Base-by-base conservation (phyloP, 345 rosid species). In the Eucalyptus sp. region DNA sequence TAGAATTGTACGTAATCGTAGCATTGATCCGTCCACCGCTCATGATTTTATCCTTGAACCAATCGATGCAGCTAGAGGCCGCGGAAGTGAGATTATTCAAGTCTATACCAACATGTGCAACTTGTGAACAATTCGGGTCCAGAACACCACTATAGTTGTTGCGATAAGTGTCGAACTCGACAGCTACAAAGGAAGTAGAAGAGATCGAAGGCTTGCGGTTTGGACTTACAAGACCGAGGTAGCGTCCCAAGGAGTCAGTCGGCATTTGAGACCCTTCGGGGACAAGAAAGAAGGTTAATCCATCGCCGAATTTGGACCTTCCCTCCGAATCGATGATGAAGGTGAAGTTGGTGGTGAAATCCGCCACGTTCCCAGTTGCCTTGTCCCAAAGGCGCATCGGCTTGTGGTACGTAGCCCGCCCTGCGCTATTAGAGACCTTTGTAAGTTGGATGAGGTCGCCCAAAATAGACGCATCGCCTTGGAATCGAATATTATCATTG, bases 241-340 rank as follows among this genome's bases (percentile, higher is more conserved):
- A 5, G 20, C 54, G 79, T 8, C 89, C 92, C 12, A 1, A 0
- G 6, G 46, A 44, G 22, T 16, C 1, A 33, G 10, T 6, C 0
- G 83, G 54, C 5, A 81, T 22, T 68, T 46, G 10, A 27, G 87
- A 86, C 5, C 88, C 90, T 8, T 87, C 17, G 3, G 90, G 87
- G 4, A 25, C 68, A 80, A 92, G n/a, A 50, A 92, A 92, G 87
- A 92, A 90, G 20, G 91, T 50, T 31, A 92, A 2, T 17, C 92
- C 93, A 83, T 90, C 92, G 4, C 79, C 88, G 13, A 56, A 46
- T 0, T 1, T 2, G 2, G n/a, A 2, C 1, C 0, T 4, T 4
- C 3, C 16, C 5, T 71, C 37, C 4, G 90, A 66, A 25, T 85
- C 0, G 25, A 86, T 18, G 43, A 89, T 87, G 86, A 90, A 92